Percentiles rank a stretch among this genome's conserved stretches.
These are phyloP conservation scores for Ogataea haglerorum DNA, from an alignment of 805 yeast genomes.

Conservation along the genomic window DNA sequence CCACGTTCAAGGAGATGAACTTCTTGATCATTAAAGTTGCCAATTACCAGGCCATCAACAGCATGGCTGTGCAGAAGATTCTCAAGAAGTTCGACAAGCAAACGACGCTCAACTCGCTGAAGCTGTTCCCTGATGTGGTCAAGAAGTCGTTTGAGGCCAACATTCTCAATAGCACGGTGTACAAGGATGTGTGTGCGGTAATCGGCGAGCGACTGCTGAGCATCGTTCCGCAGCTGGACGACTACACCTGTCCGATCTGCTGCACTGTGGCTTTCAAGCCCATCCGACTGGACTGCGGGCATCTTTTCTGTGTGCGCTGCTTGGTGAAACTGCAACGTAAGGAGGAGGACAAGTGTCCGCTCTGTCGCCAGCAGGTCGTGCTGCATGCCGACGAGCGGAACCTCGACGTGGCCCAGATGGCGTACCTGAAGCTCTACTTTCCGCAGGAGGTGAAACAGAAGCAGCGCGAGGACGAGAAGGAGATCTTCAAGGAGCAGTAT, in stretches of 20 bases:
- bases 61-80: conserved; percentile 63
- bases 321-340: conserved; percentile 63
- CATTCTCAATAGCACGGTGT: conserved; percentile 37
- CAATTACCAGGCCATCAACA: conserved; percentile 59
- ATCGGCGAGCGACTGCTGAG: conserved; percentile 53
- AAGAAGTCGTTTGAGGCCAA: conserved; percentile 18
- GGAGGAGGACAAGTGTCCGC: conserved; percentile 59
- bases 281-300: conserved; percentile 59
- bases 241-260: conserved; percentile 73
- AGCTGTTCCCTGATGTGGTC: conserved; percentile 39
- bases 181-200: conserved; percentile 51
- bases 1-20: conserved; percentile 51
- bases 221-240: conserved; percentile 70
- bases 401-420: conserved; percentile 52
- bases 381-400: conserved; percentile 56
- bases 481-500: conserved; percentile 41
- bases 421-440: conserved; percentile 54
- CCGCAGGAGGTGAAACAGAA: conserved; percentile 67
- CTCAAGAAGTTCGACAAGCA: conserved; percentile 75
- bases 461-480: conserved; percentile 50
- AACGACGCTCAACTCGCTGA: conserved; percentile 50
- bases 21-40: conserved; percentile 51
- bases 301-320: conserved; percentile 71
- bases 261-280: conserved; percentile 70
- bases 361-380: conserved; percentile 58